Percentiles rank a stretch among this genome's conserved stretches.
phyloP scores from a whole-genome alignment of 805 yeast species.

The Pichia cabralensis region DNA sequence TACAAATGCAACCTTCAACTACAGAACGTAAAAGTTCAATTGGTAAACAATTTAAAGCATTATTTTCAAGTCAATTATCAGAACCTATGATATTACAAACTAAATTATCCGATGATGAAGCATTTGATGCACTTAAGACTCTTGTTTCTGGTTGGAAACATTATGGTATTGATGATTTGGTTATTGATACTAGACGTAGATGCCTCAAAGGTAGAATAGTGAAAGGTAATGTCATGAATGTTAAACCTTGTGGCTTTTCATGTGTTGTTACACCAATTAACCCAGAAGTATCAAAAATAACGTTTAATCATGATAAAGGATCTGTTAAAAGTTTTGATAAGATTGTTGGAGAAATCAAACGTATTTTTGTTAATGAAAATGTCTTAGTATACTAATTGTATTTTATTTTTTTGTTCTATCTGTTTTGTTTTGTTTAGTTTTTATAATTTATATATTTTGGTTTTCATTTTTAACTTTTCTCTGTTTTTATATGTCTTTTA shows the following conservation, averaged over 20 bases:
- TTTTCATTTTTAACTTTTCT: neutral
- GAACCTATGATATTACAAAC: constrained; percentile 24
- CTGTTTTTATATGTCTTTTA: neutral
- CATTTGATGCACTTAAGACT: constrained; percentile 54
- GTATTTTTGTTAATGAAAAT: constrained; percentile 55
- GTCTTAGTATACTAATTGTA: constrained; percentile 30
- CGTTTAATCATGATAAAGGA: constrained; percentile 55
- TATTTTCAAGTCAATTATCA: constrained; percentile 24
- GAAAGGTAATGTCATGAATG: constrained; percentile 48
- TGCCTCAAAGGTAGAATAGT: constrained; percentile 54
- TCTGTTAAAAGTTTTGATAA: constrained; percentile 52
- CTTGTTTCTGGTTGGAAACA: constrained; percentile 59
- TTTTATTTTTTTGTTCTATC: neutral
- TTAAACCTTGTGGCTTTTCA: constrained; percentile 56
- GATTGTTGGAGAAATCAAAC: constrained; percentile 52
- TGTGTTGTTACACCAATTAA: constrained; percentile 38
- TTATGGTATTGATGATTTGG: constrained; percentile 55
- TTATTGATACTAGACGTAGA: constrained; percentile 31
- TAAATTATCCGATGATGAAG: constrained; percentile 36
- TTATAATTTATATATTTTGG: neutral
- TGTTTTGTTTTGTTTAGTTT: neutral
- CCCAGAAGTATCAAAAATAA: constrained; percentile 35
- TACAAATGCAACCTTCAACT: constrained; percentile 13
- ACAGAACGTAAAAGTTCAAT: constrained; percentile 19
- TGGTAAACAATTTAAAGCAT: constrained; percentile 36